Percentiles rank a stretch among this genome's conserved stretches.
phyloP scores from a whole-genome alignment of 163 green algal species.

The Trebouxia gelatinosa region DNA sequence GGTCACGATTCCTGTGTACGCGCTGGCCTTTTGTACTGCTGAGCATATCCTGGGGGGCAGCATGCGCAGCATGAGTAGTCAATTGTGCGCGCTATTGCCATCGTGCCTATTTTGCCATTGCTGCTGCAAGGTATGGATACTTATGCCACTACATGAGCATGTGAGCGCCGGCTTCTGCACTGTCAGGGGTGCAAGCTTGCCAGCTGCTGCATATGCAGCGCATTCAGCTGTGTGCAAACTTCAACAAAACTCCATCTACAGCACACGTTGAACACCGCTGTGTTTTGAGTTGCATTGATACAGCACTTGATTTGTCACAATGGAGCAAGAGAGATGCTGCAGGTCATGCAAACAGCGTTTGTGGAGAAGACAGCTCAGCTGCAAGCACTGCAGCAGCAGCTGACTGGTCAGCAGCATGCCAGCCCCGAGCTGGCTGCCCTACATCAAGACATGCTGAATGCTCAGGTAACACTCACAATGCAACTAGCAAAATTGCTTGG shows the following conservation, averaged over 20 bases:
- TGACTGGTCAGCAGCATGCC: background rate
- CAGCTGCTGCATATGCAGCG: background rate
- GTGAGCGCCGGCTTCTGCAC: background rate
- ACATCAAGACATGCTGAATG: background rate
- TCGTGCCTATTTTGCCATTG: too few species aligned
- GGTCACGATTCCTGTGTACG: background rate
- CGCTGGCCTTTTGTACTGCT: background rate
- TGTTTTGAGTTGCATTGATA: background rate
- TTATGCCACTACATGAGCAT: too few species aligned
- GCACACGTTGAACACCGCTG: background rate
- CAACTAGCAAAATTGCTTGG: background rate
- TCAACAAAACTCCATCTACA: background rate
- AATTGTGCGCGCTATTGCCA: too few species aligned
- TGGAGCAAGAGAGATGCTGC: background rate
- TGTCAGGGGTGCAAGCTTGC: background rate
- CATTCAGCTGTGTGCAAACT: background rate
- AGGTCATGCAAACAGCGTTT: constrained; percentile 10
- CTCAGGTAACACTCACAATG: background rate
- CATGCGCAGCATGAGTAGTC: too few species aligned
- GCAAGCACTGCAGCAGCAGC: constrained; percentile 7
- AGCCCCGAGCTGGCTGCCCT: background rate
- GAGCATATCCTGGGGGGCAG: background rate
- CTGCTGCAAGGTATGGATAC: too few species aligned
- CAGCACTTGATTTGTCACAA: background rate
- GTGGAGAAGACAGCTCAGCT: constrained; percentile 24